Base-by-base conservation (phyloP, 208 protist species). In the Sergeia podlipaevii region DNA sequence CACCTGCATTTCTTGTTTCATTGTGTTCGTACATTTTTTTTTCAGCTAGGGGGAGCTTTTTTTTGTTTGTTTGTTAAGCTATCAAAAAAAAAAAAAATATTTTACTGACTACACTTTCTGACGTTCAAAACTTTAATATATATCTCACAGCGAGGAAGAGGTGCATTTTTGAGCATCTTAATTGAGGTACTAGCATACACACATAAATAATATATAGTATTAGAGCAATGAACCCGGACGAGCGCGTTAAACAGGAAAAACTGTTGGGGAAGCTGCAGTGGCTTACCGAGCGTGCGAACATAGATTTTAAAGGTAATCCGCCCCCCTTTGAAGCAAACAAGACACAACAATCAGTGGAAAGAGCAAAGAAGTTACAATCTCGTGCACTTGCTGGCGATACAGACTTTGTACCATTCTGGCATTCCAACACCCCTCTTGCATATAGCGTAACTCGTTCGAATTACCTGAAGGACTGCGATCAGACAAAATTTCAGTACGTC, bases 231-330 rank as follows among this genome's bases (percentile, higher is more conserved):
- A 64, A 53, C 15, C 24, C 39, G 5, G 61, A 65, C 2, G 74
- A 75, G 47, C 44, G 46, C 21, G 65, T 71, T 30, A 57, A 65
- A 52, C 77, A 89, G 24, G 75, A 85, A 13, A 79, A 77, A 44
- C 52, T 76, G 20, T 60, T 91, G n/a, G 68, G 70, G 7, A 80
- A 79, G 70, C 59, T 95, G 29, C 68, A 84, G 20, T 95, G 88
- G 83, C 36, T 92, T 17, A 87, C 63, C 34, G 78, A 91, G 49
- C 70, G 84, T 11, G 73, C 56, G 32, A 78, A 84, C 23, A 43
- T 57, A 18, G 81, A 85, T 29, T 95, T 84, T 60, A 89, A 85
- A n/a, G 84, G 84, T 0, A 95, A 95, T 53, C 81, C 88, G 10
- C 20, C 75, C 0, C 74, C 80, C 2, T 91, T 91, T 65, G 84